Conservation (phyloP, 441 rosid species). For the Eutrema salsugineum region DNA sequence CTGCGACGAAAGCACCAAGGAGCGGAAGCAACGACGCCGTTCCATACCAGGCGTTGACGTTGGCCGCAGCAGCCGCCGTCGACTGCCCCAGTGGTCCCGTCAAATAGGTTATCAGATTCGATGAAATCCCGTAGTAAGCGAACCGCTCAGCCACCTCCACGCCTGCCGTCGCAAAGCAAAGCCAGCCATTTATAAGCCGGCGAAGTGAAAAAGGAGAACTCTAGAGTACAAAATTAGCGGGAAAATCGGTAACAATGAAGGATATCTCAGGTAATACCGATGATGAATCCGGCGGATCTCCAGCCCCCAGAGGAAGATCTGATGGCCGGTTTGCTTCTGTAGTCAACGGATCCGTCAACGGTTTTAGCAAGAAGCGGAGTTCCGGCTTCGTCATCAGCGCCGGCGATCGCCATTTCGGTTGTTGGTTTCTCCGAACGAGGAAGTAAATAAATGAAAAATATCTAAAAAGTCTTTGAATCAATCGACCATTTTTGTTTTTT, state of each 20-base stretch:
- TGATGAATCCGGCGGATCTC: conserved; percentile 69
- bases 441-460: neutral
- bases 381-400: conserved; percentile 16
- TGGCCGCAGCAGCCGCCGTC: conserved; percentile 45
- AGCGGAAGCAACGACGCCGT: conserved; percentile 48
- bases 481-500: neutral
- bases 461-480: neutral
- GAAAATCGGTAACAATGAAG: neutral
- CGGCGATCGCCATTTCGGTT: conserved; percentile 25
- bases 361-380: conserved; percentile 34
- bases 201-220: neutral
- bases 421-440: neutral
- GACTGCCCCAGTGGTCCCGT: conserved; percentile 51
- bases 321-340: conserved; percentile 36
- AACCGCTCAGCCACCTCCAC: conserved; percentile 50
- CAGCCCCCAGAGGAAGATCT: conserved; percentile 59
- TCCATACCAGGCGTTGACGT: conserved; percentile 55
- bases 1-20: conserved; percentile 64
- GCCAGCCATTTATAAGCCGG: neutral
- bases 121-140: conserved; percentile 37
- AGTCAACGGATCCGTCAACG: conserved; percentile 53
- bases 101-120: conserved; percentile 42
- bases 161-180: conserved; percentile 23
- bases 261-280: conserved; percentile 29
- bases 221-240: neutral